phyloP scores from a whole-genome alignment of 805 yeast species.

The Diddensiella caesifluorescens region DNA sequence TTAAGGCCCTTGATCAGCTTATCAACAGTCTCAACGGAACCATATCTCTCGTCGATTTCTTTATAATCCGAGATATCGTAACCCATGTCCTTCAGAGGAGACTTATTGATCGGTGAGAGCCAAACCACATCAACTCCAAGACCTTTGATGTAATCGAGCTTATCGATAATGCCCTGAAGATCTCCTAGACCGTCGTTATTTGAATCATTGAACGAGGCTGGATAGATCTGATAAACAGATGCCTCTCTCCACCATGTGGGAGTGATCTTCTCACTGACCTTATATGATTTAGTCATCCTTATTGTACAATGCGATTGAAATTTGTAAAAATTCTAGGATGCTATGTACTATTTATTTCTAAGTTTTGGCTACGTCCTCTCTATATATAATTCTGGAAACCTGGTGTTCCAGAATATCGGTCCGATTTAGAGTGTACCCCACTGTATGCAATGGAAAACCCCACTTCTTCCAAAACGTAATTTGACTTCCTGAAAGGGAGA shows the following conservation, averaged over 20 bases:
- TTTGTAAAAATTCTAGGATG: too few relatives aligned
- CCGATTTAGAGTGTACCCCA: too few relatives aligned
- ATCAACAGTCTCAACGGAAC: constrained; percentile 50
- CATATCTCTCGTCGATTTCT: constrained; percentile 47
- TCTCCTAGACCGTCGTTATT: constrained; percentile 59
- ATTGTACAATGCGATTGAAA: too few relatives aligned
- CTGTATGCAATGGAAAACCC: too few relatives aligned
- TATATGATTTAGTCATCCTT: too few relatives aligned
- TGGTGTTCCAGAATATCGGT: too few relatives aligned
- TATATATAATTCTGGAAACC: too few relatives aligned
- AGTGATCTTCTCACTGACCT: too few relatives aligned
- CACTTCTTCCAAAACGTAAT: too few relatives aligned
- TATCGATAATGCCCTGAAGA: constrained; percentile 46
- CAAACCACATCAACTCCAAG: constrained; percentile 50
- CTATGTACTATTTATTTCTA: too few relatives aligned
- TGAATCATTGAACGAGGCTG: constrained; percentile 55
- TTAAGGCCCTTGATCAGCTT: constrained; percentile 43
- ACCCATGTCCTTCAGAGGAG: constrained; percentile 61
- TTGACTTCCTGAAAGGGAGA: too few relatives aligned
- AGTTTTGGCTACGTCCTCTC: too few relatives aligned
- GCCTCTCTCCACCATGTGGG: constrained; percentile 56
- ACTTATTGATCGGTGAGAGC: constrained; percentile 54
- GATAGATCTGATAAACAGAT: constrained; percentile 54
- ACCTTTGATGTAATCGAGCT: constrained; percentile 46
- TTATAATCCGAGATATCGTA: constrained; percentile 54